Conservation (phyloP, 1,284 basidiomycete genomes). For the Chiua sp. region DNA sequence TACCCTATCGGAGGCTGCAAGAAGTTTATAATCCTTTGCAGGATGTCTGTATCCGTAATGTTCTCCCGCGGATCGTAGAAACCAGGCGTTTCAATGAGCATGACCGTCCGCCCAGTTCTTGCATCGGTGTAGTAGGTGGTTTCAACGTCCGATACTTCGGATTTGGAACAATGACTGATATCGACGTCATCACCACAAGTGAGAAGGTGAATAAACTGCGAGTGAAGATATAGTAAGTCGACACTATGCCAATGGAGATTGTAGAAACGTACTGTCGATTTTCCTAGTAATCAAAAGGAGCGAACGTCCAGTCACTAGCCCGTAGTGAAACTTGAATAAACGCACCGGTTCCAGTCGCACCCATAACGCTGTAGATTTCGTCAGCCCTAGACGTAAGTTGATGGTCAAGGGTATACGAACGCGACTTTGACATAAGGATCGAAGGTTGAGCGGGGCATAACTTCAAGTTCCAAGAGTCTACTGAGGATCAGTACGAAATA, state of each 20-base stretch:
- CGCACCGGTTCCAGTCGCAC: constrained; percentile 7
- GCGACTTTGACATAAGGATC: background rate
- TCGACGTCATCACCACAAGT: constrained; percentile 3
- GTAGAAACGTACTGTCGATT: constrained; percentile 4
- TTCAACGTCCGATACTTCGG: constrained; percentile 2
- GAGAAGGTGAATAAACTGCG: constrained; percentile 9
- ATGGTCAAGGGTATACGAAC: background rate
- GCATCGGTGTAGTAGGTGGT: constrained; percentile 5
- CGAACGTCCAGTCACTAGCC: background rate
- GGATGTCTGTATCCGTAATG: constrained; percentile 31
- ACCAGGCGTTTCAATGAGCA: constrained; percentile 37
- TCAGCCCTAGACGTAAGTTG: background rate
- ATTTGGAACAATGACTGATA: constrained; percentile 2
- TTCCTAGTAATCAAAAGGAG: background rate
- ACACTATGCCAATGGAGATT: background rate
- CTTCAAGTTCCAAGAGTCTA: background rate
- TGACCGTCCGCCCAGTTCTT: constrained; percentile 13
- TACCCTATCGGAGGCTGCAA: constrained; percentile 44
- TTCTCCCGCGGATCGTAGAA: constrained; percentile 32
- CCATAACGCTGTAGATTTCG: constrained; percentile 7
- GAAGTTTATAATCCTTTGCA: constrained; percentile 34
- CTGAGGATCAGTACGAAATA: background rate
- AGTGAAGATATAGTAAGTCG: background rate
- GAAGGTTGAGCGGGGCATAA: background rate
- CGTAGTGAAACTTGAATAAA: background rate